These are phyloP conservation scores for Myxozyma kluyveri DNA, from an alignment of 805 yeast species.

Conservation along the genomic window DNA sequence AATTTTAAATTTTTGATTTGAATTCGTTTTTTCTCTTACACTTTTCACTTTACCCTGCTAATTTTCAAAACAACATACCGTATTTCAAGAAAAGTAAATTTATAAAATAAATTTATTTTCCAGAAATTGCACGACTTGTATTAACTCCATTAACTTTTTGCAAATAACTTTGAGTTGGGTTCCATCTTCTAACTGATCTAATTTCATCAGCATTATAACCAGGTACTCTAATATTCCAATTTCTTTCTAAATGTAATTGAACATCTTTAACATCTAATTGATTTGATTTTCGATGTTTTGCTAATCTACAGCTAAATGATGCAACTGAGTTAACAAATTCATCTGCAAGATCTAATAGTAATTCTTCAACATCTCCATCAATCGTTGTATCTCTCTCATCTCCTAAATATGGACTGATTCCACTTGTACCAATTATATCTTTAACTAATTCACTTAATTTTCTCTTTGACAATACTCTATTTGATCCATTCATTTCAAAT, in stretches of 20 bases:
- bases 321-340: constrained; percentile 91
- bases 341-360: constrained; percentile 87
- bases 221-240: constrained; percentile 93
- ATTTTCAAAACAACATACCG: too few relatives aligned
- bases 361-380: constrained; percentile 94
- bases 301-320: constrained; percentile 87
- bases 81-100: too few relatives aligned
- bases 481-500: constrained; percentile 61
- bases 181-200: constrained; percentile 47
- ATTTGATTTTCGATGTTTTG: constrained; percentile 90
- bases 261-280: constrained; percentile 83
- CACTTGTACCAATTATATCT: constrained; percentile 59
- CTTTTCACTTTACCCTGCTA: too few relatives aligned
- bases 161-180: constrained; percentile 42
- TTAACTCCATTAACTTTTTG: constrained; percentile 39
- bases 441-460: constrained; percentile 82
- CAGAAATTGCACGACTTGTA: constrained; percentile 28
- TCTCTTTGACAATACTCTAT: constrained; percentile 78
- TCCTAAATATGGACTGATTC: constrained; percentile 44
- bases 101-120: too few relatives aligned
- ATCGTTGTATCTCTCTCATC: constrained; percentile 88
- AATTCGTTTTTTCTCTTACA: too few relatives aligned
- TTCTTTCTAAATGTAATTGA: constrained; percentile 83
- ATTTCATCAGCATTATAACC: constrained; percentile 92
- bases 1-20: too few relatives aligned